A percentile compares a stretch with the other conserved stretches of the same genome.
Evolutionary conservation across 805 yeast genomes (phyloP).

Genomic region (Nakazawaea wyomingensis): DNA sequence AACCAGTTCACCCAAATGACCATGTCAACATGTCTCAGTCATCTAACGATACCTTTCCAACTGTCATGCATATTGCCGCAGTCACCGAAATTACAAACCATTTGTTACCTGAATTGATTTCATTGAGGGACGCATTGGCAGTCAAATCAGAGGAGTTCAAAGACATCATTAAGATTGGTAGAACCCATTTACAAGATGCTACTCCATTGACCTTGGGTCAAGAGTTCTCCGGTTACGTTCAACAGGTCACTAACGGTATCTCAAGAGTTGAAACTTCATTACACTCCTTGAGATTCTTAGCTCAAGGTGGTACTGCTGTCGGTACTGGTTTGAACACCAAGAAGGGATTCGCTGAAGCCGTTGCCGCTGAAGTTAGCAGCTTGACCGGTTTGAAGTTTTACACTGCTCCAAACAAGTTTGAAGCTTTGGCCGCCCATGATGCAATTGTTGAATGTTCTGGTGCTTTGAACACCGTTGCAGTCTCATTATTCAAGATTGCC

Average conservation of each 20-base stretch:
- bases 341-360: conserved; percentile 80
- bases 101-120: conserved; percentile 75
- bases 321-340: conserved; percentile 97
- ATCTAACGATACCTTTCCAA: conserved; percentile 98
- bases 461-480: conserved; percentile 92
- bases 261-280: conserved; percentile 74
- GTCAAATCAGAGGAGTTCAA: conserved; percentile 78
- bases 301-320: conserved; percentile 99
- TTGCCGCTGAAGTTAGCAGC: conserved; percentile 80
- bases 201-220: conserved; percentile 97
- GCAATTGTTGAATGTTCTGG: conserved; percentile 98
- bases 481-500: conserved; percentile 91
- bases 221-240: conserved; percentile 95
- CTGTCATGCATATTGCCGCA: conserved; percentile 99
- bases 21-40: conserved; percentile 98
- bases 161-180: conserved; percentile 93
- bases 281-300: conserved; percentile 73
- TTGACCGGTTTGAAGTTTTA: conserved; percentile 84
- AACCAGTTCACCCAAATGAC: conserved; percentile 96
- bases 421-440: conserved; percentile 98
- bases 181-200: conserved; percentile 98
- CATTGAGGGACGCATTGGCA: conserved; percentile 72
- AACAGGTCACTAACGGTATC: conserved; percentile 88
- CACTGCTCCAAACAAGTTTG: conserved; percentile 98
- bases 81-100: conserved; percentile 76